Base-by-base conservation (phyloP, 2,329 filamentous ascomycete species). In the Colletotrichum eremochloae region DNA sequence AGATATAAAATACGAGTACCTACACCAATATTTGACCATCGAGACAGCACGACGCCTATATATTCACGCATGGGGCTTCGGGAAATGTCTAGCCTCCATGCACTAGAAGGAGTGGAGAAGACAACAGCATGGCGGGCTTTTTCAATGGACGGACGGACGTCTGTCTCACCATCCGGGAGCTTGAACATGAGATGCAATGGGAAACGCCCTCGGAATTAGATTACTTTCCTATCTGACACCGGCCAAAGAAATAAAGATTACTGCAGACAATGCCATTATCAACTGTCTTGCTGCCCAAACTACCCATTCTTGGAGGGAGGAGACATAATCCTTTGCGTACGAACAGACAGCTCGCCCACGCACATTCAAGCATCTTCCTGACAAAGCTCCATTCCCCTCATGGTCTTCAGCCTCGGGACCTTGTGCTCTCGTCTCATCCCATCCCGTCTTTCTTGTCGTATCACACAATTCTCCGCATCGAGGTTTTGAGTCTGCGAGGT, bases 101-200 rank as follows among this genome's bases (percentile, higher is more conserved):
- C 42, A 57, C 63, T 14, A 55, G 67, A 55, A 65, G 46, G 55
- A 36, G 61, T 69, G 67, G 67, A 44, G 61, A 38, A 50, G 38
- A 56, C 40, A n/a, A 63, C 36, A 29, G 57, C 31, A 48, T 67
- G 46, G 52, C 33, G 67, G 67, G 42, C 24, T 3, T 36, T 50
- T 24, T 44, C 20, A 56, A 36, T 33, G 62, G 50, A 52, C 58
- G 40, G 56, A 48, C 38, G 40, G 56, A 48, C 38, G 33, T 61
- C 61, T 72, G 70, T 72, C 70, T 72, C 70, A 72, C 70, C 60
- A 69, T 70, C 40, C 31, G 46, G 56, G 67, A 72, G 70, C 70
- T 72, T 55, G 70, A 62, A 46, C 14, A 56, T 65, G 53, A 48
- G 60, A 65, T 57, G 46, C 36, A 69, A 44, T 31, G 29, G 7